Percentiles rank a stretch among this genome's conserved stretches.
Evolutionary conservation across 306 rosid genomes (phyloP).

Genomic region (Gastrolobium bilobum): DNA sequence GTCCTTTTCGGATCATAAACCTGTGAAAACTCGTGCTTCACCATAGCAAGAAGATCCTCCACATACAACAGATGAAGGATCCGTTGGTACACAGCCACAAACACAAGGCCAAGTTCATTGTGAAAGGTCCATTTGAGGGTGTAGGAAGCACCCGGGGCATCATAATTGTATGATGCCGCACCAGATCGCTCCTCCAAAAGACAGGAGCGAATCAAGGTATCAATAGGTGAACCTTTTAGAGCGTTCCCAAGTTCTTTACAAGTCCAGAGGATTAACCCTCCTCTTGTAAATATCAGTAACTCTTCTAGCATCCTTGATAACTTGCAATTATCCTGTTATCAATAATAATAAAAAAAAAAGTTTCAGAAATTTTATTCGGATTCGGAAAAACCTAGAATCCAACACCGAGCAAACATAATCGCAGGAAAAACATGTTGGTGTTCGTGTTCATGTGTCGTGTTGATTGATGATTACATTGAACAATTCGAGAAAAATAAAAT

Average conservation of each 20-base stretch:
- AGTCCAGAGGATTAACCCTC: slow-evolving; percentile 92
- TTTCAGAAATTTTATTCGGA: background rate
- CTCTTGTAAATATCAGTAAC: slow-evolving; percentile 85
- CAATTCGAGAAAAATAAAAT: background rate
- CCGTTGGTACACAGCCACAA: slow-evolving; percentile 86
- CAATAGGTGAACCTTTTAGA: slow-evolving; percentile 87
- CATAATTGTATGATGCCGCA: slow-evolving; percentile 76
- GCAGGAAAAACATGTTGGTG: background rate
- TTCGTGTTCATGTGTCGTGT: background rate
- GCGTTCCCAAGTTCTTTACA: slow-evolving; percentile 90
- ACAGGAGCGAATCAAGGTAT: slow-evolving; percentile 85
- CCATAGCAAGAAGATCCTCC: slow-evolving; percentile 78
- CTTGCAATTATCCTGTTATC: slow-evolving; percentile 51
- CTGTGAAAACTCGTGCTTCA: slow-evolving; percentile 73
- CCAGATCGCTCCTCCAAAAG: slow-evolving; percentile 94
- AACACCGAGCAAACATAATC: background rate
- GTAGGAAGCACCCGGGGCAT: slow-evolving; percentile 82
- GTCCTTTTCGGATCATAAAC: slow-evolving; percentile 76
- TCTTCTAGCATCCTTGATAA: slow-evolving; percentile 79
- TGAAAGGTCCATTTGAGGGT: slow-evolving; percentile 94
- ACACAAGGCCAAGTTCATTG: slow-evolving; percentile 83
- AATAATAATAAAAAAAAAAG: background rate
- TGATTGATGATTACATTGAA: background rate
- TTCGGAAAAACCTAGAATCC: slow-evolving; percentile 19
- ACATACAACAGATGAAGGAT: slow-evolving; percentile 84